Evolutionary conservation across 768 basidiomycete genomes (phyloP), one percentile per base, ranked within the genome.

Genomic region (Cystoderma amianthinum): DNA sequence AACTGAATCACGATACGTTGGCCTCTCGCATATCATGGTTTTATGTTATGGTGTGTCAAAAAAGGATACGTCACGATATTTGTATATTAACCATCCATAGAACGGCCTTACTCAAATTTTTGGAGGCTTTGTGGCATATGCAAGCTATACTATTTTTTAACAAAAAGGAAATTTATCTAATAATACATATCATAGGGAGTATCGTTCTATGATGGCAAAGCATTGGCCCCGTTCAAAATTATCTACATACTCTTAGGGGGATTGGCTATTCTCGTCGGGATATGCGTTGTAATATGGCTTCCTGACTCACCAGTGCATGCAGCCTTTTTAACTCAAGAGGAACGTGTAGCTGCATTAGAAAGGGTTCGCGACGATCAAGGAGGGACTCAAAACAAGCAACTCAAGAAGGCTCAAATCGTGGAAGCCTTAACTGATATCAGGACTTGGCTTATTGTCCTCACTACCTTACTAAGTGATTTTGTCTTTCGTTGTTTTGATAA

Each of bases 231-330:
- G 1, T 83, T 74, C 62, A 76, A 77, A 53, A 79, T 81, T 43
- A 63, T 83, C 4, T 82, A 78, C 50, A 45, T 81, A 28, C 61
- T 81, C 2, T 67, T 81, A 19, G 80, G 81, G 7, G 78, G 63
- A 1, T 59, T 84, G 5, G 79, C 81, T 0, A 76, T 80, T 25
- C 13, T 80, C 2, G 69, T 84, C 24, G 80, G 78, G 5, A 47
- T 75, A 18, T 58, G 62, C 33, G 75, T 82, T 3, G 53, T 82
- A 6, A 59, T 82, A 6, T 78, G 70, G 72, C 62, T 83, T 12
- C 80, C 81, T 0, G 80, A 83, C 52, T 80, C 80, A 0, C 81
- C 80, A 3, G 75, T 81, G 2, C 72, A 75, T 47, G 80, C 82
- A 1, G 57, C 50, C 3, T 69, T 78, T 50, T 61, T 82, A 12